A percentile compares a stretch with the other conserved stretches of the same genome.
Conservation (phyloP, 2,329 filamentous ascomycete genomes). For the Ceratocystis diversiconidia region DNA sequence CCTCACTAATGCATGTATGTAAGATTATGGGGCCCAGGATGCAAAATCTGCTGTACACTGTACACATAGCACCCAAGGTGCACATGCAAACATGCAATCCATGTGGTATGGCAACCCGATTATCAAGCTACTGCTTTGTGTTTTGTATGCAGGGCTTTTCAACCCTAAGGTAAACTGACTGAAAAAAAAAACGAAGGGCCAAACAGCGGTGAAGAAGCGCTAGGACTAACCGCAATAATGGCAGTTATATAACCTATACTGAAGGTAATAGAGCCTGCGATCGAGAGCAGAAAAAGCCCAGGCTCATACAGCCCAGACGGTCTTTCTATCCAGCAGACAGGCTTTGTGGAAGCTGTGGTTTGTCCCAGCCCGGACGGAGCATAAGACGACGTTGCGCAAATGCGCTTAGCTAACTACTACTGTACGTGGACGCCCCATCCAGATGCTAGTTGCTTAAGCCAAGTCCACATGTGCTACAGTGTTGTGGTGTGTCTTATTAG, state of each 20-base stretch:
- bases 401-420: too few relatives aligned
- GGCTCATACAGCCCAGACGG: neutral
- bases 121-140: neutral
- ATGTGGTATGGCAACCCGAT: neutral
- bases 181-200: neutral
- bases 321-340: neutral
- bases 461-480: too few relatives aligned
- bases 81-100: neutral
- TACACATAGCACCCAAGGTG: neutral
- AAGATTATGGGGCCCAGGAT: neutral
- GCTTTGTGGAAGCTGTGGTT: neutral
- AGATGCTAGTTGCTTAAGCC: too few relatives aligned
- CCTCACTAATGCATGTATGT: neutral
- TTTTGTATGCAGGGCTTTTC: neutral
- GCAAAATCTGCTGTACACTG: neutral
- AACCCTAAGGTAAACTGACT: neutral
- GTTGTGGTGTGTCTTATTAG: too few relatives aligned
- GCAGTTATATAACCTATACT: too few relatives aligned
- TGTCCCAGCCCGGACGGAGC: neutral
- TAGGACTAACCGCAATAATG: too few relatives aligned
- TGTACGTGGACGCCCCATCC: too few relatives aligned
- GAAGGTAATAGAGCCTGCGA: too few relatives aligned
- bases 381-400: neutral
- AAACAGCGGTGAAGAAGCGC: neutral
- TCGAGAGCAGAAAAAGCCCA: neutral